Percentiles rank a stretch among this genome's conserved stretches.
These are phyloP conservation scores for Silene noctiflora DNA, from an alignment of 179 eudicot genomes.

Conservation along the genomic window DNA sequence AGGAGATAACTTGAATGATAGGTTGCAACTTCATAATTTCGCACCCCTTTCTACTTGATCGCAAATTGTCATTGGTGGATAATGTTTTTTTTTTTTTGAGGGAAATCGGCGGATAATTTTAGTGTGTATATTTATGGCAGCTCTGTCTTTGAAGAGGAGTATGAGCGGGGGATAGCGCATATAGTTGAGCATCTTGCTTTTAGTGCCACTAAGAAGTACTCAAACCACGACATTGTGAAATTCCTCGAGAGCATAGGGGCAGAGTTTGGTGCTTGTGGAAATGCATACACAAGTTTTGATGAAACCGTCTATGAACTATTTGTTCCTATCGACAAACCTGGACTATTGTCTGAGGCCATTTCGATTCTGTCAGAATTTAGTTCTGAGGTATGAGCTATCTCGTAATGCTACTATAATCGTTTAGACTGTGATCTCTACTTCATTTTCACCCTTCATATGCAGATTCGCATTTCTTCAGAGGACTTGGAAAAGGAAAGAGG, in stretches of 20 bases:
- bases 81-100: no score
- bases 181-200: conserved; percentile 86
- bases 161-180: conserved; percentile 86
- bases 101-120: no score
- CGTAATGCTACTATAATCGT: background rate
- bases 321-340: conserved; percentile 90
- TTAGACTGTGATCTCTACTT: background rate
- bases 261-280: conserved; percentile 87
- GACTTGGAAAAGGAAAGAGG: conserved; percentile 89
- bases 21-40: no score
- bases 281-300: conserved; percentile 78
- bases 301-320: conserved; percentile 81
- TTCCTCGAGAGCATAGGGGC: conserved; percentile 88
- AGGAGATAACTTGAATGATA: no score
- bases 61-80: no score
- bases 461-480: conserved; percentile 70
- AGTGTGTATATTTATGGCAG: conserved; percentile 34
- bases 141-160: conserved; percentile 75
- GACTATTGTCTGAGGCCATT: conserved; percentile 71
- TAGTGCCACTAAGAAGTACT: conserved; percentile 78
- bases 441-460: conserved; percentile 11
- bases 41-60: no score
- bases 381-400: conserved; percentile 49
- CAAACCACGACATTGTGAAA: conserved; percentile 75
- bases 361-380: conserved; percentile 75